phyloP scores from a whole-genome alignment of 768 basidiomycete genomes.

The Gloeopeniophorella convolvens region DNA sequence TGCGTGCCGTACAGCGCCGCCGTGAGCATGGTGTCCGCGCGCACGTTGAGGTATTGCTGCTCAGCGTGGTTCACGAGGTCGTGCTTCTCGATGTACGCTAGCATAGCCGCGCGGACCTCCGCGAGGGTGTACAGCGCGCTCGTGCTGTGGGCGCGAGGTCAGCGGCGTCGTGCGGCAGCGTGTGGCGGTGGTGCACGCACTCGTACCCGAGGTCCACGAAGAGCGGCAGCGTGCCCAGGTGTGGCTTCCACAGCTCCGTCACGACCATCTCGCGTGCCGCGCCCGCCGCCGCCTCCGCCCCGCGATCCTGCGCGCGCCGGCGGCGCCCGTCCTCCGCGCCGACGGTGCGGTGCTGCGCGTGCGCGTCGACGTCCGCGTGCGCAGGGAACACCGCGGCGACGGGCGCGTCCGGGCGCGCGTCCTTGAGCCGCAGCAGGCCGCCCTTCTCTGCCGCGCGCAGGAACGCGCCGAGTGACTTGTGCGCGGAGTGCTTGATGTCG shows the following conservation, averaged over 20 bases:
- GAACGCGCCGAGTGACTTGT: slow-evolving; percentile 79
- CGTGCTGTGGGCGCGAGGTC: slow-evolving; percentile 43
- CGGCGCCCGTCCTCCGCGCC: slow-evolving; percentile 59
- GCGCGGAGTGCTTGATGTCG: slow-evolving; percentile 71
- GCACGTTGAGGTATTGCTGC: slow-evolving; percentile 66
- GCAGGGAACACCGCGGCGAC: slow-evolving; percentile 42
- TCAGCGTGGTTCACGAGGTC: slow-evolving; percentile 60
- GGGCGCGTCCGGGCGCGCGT: slow-evolving; percentile 32
- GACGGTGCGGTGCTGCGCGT: slow-evolving; percentile 50
- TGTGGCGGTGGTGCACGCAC: slow-evolving; percentile 36
- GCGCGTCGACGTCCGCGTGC: slow-evolving; percentile 51
- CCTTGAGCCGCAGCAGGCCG: slow-evolving; percentile 64
- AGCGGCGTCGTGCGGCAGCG: too few species aligned
- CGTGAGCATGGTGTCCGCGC: slow-evolving; percentile 32
- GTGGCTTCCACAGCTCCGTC: slow-evolving; percentile 73
- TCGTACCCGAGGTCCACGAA: slow-evolving; percentile 59
- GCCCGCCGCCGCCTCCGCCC: slow-evolving; percentile 46
- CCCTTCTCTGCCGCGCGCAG: slow-evolving; percentile 74
- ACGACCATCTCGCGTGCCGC: slow-evolving; percentile 47
- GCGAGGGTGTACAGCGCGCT: slow-evolving; percentile 45
- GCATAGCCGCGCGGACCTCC: slow-evolving; percentile 53
- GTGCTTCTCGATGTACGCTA: slow-evolving; percentile 54
- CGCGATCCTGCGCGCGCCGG: slow-evolving; percentile 51
- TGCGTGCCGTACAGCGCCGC: slow-evolving; percentile 28
- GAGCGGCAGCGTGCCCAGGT: slow-evolving; percentile 45